Evolutionary conservation across 1,139 yeast genomes (phyloP).

Genomic region (Suhomyces anneliseae): DNA sequence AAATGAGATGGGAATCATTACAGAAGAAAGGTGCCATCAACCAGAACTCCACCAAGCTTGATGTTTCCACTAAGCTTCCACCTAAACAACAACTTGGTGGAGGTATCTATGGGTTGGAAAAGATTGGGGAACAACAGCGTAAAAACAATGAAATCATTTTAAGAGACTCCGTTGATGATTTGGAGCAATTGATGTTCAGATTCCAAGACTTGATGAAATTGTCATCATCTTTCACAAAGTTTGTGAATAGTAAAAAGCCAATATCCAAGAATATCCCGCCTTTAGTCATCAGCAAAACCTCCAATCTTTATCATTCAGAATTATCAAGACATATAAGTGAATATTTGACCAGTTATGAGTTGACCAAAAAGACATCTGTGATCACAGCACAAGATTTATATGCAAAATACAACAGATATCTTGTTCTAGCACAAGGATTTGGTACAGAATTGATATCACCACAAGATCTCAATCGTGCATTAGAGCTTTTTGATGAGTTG

Average conservation of each 20-base stretch:
- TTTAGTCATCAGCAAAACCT: conserved; percentile 29
- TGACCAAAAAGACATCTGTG: conserved; percentile 38
- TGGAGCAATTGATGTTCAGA: conserved; percentile 72
- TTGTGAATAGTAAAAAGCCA: conserved; percentile 12
- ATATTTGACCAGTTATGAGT: conserved; percentile 38
- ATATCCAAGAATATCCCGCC: conserved; percentile 25
- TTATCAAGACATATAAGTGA: conserved; percentile 53
- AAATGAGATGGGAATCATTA: conserved; percentile 45
- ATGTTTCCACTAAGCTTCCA: conserved; percentile 8
- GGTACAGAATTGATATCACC: conserved; percentile 39
- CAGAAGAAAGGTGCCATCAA: conserved; percentile 41
- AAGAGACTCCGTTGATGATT: conserved; percentile 70
- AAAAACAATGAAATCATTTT: conserved; percentile 63
- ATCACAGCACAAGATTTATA: conserved; percentile 44
- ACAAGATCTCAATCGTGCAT: conserved; percentile 32
- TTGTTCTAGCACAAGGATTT: conserved; percentile 40
- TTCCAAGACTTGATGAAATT: conserved; percentile 71
- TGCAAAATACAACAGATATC: conserved; percentile 43
- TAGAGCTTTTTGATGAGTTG: conserved; percentile 31
- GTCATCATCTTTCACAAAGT: conserved; percentile 46
- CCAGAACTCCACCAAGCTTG: conserved; percentile 34
- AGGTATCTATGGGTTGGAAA: conserved; percentile 76
- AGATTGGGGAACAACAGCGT: conserved; percentile 55
- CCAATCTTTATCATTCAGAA: conserved; percentile 38
- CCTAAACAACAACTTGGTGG: conserved; percentile 17